Conservation (phyloP, 768 basidiomycete species). For the Paxillus rubicundulus region DNA sequence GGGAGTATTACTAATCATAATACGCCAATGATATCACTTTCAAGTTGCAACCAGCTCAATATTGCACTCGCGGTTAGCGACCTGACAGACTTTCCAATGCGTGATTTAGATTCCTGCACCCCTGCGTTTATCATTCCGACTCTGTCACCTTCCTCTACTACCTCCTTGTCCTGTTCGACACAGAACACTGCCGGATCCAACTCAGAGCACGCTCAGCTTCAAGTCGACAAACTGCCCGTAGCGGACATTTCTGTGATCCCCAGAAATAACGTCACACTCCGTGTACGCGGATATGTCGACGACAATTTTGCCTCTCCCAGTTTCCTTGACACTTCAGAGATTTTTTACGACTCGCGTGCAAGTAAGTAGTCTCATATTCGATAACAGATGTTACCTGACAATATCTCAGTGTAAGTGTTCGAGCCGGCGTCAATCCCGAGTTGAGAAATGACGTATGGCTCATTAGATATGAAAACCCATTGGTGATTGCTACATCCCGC, state of each 20-base stretch:
- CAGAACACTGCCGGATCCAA: not conserved
- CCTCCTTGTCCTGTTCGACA: not conserved
- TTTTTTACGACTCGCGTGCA: constrained; percentile 71
- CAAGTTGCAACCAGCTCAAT: too few species aligned
- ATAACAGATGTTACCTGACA: constrained; percentile 7
- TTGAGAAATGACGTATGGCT: constrained; percentile 7
- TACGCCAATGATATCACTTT: too few species aligned
- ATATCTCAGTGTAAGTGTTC: constrained; percentile 26
- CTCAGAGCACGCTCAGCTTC: not conserved
- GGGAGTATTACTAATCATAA: too few species aligned
- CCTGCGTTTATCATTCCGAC: not conserved
- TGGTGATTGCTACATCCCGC: constrained; percentile 72
- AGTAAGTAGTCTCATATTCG: constrained; percentile 40
- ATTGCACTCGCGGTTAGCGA: not conserved
- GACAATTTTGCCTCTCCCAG: constrained; percentile 45
- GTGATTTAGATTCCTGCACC: not conserved
- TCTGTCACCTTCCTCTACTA: constrained; percentile 9
- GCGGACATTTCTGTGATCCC: constrained; percentile 33
- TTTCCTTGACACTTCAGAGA: constrained; percentile 52
- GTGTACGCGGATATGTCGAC: constrained; percentile 71
- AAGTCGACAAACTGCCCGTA: constrained; percentile 9
- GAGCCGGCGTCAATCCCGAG: not conserved
- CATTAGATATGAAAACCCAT: constrained; percentile 73
- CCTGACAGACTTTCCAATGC: not conserved
- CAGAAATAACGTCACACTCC: constrained; percentile 56